Evolutionary conservation across 148 eudicot species (phyloP), one percentile per base, ranked within the genome.

Genomic region (Linanthus parryae): DNA sequence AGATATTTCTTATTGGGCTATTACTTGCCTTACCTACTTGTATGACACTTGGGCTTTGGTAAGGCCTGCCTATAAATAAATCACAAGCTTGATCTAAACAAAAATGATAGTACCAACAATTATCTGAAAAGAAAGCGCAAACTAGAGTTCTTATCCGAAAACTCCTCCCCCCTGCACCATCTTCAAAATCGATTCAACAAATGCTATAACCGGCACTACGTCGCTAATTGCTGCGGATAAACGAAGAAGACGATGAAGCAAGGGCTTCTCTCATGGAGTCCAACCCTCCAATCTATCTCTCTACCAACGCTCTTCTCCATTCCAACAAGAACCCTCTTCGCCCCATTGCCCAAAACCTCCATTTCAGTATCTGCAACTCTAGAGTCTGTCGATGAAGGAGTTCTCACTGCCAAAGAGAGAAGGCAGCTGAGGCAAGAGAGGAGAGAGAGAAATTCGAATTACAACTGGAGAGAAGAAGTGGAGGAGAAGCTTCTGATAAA

Each of bases 391-490:
- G 53, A 55, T 3, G 35, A 49, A 27, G 26, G 35, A 8, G 24
- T 61, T 2, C 62, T 69, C 11, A 71, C 83, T 0, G 82, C 76
- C n/a, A 85, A 53, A 65, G 99, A 92, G 72, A 79, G 83, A 43
- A 67, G 99, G 51, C 72, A 76, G 67, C 66, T 87, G 59, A 69
- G 85, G 49, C 81, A 87, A 18, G 90, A 81, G 62, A 79, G 85
- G 62, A 75, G 99, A 74, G 85, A 81, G 61, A 73, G 65, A 19
- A 82, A 88, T 25, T 60, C 73, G 2, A 48, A 48, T 0, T 48
- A 59, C 38, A 75, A 77, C 27, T 87, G 99, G 99, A 82, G 56
- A 62, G 94, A 87, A 23, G 83, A 88, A 18, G 88, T 84, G 5
- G 99, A 92, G 56, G 81, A 76, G 62, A 80, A 51, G 47, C 83